Conservation (phyloP, 169 alveolate genomes). For the Plasmodium cynomolgi region DNA sequence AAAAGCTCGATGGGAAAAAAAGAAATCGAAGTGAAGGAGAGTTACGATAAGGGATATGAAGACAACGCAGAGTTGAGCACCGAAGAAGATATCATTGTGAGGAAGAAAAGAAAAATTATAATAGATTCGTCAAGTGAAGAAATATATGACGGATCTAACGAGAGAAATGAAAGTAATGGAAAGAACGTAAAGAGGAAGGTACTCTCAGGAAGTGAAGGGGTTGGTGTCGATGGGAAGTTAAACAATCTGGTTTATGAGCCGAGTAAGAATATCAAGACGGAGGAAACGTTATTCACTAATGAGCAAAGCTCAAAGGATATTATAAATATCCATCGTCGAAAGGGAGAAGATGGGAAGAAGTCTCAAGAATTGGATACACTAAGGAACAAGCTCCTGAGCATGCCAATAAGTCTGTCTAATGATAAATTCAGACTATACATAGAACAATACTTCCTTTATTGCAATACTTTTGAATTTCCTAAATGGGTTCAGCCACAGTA, state of each 20-base stretch:
- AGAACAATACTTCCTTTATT: conserved; percentile 81
- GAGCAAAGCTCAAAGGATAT: not conserved
- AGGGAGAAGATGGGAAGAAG: conserved; percentile 49
- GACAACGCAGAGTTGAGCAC: conserved; percentile 46
- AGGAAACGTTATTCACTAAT: conserved; percentile 3
- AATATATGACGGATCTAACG: not conserved
- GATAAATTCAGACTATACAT: conserved; percentile 78
- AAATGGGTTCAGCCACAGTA: conserved; percentile 86
- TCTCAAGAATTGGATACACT: conserved; percentile 62
- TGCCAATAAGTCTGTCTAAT: conserved; percentile 44
- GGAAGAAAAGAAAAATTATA: conserved; percentile 35
- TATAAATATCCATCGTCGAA: conserved; percentile 16
- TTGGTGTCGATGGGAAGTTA: conserved; percentile 43
- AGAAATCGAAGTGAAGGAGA: not conserved
- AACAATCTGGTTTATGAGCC: conserved; percentile 28
- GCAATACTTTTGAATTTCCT: conserved; percentile 81
- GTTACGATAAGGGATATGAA: not conserved
- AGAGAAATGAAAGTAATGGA: not conserved
- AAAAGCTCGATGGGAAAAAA: not conserved
- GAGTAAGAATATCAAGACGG: not conserved
- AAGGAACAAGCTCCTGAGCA: conserved; percentile 26
- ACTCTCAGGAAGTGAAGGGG: not conserved
- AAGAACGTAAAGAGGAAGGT: not conserved
- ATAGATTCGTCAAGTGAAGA: conserved; percentile 35
- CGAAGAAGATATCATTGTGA: conserved; percentile 45